Conservation (phyloP, 495 filamentous ascomycete species). For the Penicillium coffeae region DNA sequence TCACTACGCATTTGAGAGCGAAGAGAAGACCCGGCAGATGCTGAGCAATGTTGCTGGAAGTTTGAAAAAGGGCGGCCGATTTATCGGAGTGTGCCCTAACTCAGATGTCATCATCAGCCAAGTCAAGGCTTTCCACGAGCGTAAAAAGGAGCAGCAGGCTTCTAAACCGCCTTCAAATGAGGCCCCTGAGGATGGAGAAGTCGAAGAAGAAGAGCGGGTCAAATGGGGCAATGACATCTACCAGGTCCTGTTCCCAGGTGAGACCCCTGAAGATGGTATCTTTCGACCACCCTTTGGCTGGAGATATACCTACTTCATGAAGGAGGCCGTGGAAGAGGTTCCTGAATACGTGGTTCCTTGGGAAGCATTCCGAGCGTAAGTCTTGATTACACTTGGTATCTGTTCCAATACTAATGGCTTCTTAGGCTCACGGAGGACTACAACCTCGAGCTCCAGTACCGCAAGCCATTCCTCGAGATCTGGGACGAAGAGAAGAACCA, state of each 20-base stretch:
- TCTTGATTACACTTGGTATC: background rate
- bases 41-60: slow-evolving; percentile 84
- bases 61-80: slow-evolving; percentile 88
- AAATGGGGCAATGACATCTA: slow-evolving; percentile 95
- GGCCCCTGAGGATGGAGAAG: slow-evolving; percentile 46
- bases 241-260: slow-evolving; percentile 76
- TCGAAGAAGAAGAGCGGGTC: slow-evolving; percentile 47
- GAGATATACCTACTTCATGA: slow-evolving; percentile 94
- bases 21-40: slow-evolving; percentile 86
- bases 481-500: slow-evolving; percentile 89
- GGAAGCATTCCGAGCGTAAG: slow-evolving; percentile 85
- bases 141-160: slow-evolving; percentile 45
- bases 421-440: slow-evolving; percentile 77
- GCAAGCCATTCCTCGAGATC: slow-evolving; percentile 81
- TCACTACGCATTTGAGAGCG: slow-evolving; percentile 96
- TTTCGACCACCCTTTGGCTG: slow-evolving; percentile 95
- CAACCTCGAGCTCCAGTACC: slow-evolving; percentile 90
- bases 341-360: slow-evolving; percentile 98
- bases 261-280: slow-evolving; percentile 67
- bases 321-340: slow-evolving; percentile 92
- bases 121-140: slow-evolving; percentile 62
- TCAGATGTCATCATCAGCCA: slow-evolving; percentile 75
- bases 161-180: slow-evolving; percentile 27
- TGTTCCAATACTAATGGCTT: background rate
- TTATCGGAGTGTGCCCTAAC: slow-evolving; percentile 90